Conservation (phyloP, 345 rosid genomes). For the Corchorus capsularis region DNA sequence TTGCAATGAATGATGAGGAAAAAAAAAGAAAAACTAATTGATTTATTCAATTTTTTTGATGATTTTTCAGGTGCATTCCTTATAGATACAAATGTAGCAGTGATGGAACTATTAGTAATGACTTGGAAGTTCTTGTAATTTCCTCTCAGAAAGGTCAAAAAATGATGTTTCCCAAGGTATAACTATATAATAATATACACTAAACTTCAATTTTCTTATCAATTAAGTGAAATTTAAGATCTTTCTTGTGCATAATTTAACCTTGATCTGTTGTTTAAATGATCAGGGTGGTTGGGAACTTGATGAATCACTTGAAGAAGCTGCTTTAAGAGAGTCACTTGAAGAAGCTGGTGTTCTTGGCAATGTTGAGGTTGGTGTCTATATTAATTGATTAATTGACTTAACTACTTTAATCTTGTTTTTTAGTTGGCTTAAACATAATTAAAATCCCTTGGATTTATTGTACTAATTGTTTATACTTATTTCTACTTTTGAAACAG, state of each 20-base stretch:
- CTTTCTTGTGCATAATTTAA: not conserved
- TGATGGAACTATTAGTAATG: slow-evolving; percentile 40
- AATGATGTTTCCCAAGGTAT: slow-evolving; percentile 90
- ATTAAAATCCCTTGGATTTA: not conserved
- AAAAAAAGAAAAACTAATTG: not conserved
- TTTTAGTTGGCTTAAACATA: not conserved
- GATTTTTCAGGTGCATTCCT: slow-evolving; percentile 66
- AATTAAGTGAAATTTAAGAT: too few relatives aligned
- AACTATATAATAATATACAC: too few relatives aligned
- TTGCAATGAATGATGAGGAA: not conserved
- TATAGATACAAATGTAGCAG: slow-evolving; percentile 50
- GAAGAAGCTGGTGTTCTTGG: slow-evolving; percentile 95
- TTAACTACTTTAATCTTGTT: not conserved
- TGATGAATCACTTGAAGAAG: slow-evolving; percentile 79
- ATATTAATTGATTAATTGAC: too few relatives aligned
- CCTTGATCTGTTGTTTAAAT: not conserved
- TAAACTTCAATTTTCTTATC: too few relatives aligned
- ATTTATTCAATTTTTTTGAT: not conserved
- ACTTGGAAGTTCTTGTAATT: slow-evolving; percentile 69
- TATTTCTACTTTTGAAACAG: slow-evolving; percentile 33
- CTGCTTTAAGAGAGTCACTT: slow-evolving; percentile 71
- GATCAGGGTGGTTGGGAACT: slow-evolving; percentile 93
- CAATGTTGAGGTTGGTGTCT: slow-evolving; percentile 55
- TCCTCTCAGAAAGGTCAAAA: slow-evolving; percentile 82
- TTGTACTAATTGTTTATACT: not conserved